Evolutionary conservation across 208 protist species (phyloP), one percentile per base, ranked within the genome.

Genomic region (Acanthamoeba sp.): DNA sequence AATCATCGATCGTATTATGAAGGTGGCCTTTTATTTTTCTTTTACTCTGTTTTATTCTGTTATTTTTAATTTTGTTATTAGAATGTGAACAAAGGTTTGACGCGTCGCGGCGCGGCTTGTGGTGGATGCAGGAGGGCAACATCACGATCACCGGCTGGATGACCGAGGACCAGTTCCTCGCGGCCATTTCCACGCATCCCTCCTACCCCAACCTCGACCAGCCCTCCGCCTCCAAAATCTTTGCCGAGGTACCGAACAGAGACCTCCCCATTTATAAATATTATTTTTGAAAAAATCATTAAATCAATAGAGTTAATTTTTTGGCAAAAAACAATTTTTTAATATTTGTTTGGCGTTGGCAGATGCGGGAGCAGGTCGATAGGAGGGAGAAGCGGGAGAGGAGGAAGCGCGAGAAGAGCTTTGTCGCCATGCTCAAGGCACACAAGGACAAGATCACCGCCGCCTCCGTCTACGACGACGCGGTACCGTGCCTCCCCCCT

Each of bases 151-250:
- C 78, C 16, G 12, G 12, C 20, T 48, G 48, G 48, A 57, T 87
- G 48, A 29, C 42, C 18, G 78, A 48, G 27, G 78, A 87, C n/a
- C 78, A 87, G 42, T 87, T 87, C 42, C 38, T 87, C 24, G 48
- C 78, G 7, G 42, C 38, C 42, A 87, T 87, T 55, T 76, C 66
- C 36, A 76, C 42, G 27, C 78, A 87, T 20, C 78, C 78, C 24
- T 48, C 48, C 40, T 87, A 36, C 42, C 78, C 48, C 32, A 87
- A 55, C 36, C 66, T 76, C 32, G 66, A 76, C 36, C 66, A 55
- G 38, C 20, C 20, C 10, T 32, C 78, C 7, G 48, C 38, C 38
- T 18, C 32, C 20, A 29, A 48, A 24, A 87, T 87, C 38, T 87
- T 87, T 55, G 27, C 27, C n/a, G 78, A 87, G 48, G 78, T 59